Conservation (phyloP, 805 yeast genomes). For the Candida awuae region DNA sequence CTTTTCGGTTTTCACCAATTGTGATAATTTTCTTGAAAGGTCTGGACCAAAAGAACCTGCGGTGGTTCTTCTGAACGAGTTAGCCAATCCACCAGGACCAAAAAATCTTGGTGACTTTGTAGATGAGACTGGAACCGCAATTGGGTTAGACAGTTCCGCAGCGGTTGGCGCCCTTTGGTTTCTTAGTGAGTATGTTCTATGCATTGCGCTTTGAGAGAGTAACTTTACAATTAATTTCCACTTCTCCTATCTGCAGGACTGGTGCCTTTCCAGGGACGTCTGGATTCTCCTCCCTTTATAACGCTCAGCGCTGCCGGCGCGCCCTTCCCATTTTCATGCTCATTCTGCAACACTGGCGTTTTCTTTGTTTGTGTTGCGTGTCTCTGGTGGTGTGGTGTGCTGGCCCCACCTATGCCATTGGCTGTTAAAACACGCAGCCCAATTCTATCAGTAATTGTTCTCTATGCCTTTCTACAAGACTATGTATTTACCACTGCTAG, state of each 20-base stretch:
- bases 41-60: conserved; percentile 82
- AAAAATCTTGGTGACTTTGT: conserved; percentile 61
- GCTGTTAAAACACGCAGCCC: no score
- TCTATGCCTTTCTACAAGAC: no score
- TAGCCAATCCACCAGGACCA: conserved; percentile 64
- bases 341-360: no score
- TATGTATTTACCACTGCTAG: no score
- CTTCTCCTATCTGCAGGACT: no score
- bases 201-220: conserved; percentile 36
- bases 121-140: conserved; percentile 71
- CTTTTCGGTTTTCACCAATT: conserved; percentile 73
- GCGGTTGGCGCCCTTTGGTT: conserved; percentile 75
- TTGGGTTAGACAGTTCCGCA: conserved; percentile 69
- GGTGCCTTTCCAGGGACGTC: no score
- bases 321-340: no score
- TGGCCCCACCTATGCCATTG: no score
- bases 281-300: neutral
- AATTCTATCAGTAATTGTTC: no score
- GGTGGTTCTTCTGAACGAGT: conserved; percentile 47
- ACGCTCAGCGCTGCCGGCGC: neutral
- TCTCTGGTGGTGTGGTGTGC: no score
- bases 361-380: neutral
- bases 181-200: conserved; percentile 80
- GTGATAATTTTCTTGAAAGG: conserved; percentile 64
- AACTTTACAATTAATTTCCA: no score